Base-by-base conservation (phyloP, 2,329 filamentous ascomycete species). In the Cercospora janseana region DNA sequence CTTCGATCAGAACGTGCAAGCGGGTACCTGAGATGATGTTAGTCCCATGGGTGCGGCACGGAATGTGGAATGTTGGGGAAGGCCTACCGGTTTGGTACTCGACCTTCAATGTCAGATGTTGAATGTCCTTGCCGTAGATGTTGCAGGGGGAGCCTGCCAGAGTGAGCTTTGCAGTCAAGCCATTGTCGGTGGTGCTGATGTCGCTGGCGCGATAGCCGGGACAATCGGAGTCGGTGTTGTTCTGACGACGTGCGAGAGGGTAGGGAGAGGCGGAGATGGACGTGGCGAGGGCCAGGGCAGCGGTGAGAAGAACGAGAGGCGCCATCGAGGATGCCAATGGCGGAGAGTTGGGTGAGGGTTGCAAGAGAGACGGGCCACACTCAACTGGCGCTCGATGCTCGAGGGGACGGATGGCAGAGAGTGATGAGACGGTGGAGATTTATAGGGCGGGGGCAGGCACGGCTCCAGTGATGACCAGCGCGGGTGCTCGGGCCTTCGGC, bases 1-100 rank as follows among this genome's bases (percentile, higher is more conserved):
- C 87, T 56, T 84, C 81, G 49, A 90, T 87, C 61, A 86, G 79
- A 63, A 90, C 82, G 63, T 88, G 86, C 3, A 90, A 76, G n/a
- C 86, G 82, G 20, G 63, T 53, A 40, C 65, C 66, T 67, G 38
- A 40, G 34, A 47, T 47, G 21, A 47, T 47, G 44, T 47, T 40
- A 47, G 44, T 40, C 23, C 44, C 44, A 6, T 21, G 6, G 6
- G 16, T 20, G 31, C 24, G 44, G 37, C n/a, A 2, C 35, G 46
- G 46, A 46, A 52, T 13, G 2, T 43, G 46, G 46, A 46, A 52
- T 13, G 15, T 26, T 9, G 21, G 10, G 15, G 13, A 12, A 5
- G 47, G 60, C 69, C 59, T 63, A 83, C 81, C 72, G 28, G 76
- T 79, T 61, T 86, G 76, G 61, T 84, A 83, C 55, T 82, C 78